These are phyloP conservation scores for Osmozyma mogii DNA, from an alignment of 805 yeast genomes.

Conservation along the genomic window DNA sequence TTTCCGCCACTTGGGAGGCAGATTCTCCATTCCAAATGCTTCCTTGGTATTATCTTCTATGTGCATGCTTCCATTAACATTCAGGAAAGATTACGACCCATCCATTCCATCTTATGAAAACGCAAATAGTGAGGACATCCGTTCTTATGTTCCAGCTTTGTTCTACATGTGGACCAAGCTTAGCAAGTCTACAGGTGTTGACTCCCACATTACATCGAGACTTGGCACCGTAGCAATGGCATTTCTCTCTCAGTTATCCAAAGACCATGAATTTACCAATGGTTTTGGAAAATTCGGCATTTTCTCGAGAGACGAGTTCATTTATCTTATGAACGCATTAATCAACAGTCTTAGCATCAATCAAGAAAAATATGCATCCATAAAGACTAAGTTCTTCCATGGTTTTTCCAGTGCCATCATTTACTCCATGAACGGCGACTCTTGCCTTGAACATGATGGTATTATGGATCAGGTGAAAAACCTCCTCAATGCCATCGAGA, in stretches of 20 bases:
- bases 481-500: conserved; percentile 60
- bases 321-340: conserved; percentile 50
- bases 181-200: conserved; percentile 42
- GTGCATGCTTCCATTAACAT: conserved; percentile 44
- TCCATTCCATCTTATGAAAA: conserved; percentile 23
- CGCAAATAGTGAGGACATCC: conserved; percentile 27
- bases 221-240: conserved; percentile 53
- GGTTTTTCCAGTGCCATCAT: conserved; percentile 43
- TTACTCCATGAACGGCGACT: conserved; percentile 51
- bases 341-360: conserved; percentile 39
- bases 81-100: conserved; percentile 15
- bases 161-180: conserved; percentile 67
- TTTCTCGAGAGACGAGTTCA: conserved; percentile 54
- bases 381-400: conserved; percentile 31
- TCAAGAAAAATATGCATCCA: conserved; percentile 38
- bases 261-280: conserved; percentile 10
- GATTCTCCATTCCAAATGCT: conserved; percentile 47
- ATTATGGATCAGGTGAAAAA: conserved; percentile 46
- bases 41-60: conserved; percentile 44
- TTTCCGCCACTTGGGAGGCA: conserved; percentile 43
- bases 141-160: conserved; percentile 55
- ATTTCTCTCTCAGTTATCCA: conserved; percentile 26
- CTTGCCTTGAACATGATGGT: conserved; percentile 32
- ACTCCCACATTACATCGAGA: conserved; percentile 56
- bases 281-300: conserved; percentile 51